Percentiles rank a stretch among this genome's conserved stretches.
Conservation (phyloP, 495 filamentous ascomycete species). For the Talaromyces proteolyticus region DNA sequence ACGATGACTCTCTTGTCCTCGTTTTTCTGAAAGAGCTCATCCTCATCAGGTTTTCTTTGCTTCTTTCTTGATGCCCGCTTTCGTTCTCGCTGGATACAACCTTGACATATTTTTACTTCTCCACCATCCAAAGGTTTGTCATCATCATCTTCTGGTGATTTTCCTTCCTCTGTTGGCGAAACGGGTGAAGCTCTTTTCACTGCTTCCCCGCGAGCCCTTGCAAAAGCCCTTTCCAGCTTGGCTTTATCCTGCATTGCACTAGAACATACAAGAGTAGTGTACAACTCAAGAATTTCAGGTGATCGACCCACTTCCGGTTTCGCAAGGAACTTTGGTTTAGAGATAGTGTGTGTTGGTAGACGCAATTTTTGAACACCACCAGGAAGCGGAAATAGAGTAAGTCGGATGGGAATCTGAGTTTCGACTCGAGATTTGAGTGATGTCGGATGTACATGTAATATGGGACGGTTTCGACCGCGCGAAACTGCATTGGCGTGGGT, state of each 20-base stretch:
- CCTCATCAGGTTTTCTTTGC: constrained; percentile 78
- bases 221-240: constrained; percentile 56
- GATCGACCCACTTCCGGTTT: constrained; percentile 53
- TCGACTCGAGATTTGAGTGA: constrained; percentile 86
- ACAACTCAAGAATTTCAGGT: constrained; percentile 73
- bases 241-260: constrained; percentile 82
- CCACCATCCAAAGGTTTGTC: constrained; percentile 73
- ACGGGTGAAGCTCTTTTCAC: constrained; percentile 19
- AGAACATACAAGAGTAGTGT: constrained; percentile 77
- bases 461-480: constrained; percentile 23
- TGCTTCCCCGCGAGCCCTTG: constrained; percentile 50
- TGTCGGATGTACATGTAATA: constrained; percentile 55
- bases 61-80: constrained; percentile 90
- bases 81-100: constrained; percentile 78
- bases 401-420: constrained; percentile 81
- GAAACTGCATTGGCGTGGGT: constrained; percentile 18
- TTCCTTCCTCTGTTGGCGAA: constrained; percentile 24
- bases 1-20: constrained; percentile 79
- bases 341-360: constrained; percentile 81
- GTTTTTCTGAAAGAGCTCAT: constrained; percentile 67
- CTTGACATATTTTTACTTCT: constrained; percentile 77
- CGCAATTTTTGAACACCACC: constrained; percentile 70
- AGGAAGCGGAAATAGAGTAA: constrained; percentile 70
- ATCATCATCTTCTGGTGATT: constrained; percentile 42
- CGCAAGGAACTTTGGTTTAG: constrained; percentile 80